These are phyloP conservation scores for Trichosporon asahii DNA, from an alignment of 1,284 basidiomycete species.

Conservation along the genomic window DNA sequence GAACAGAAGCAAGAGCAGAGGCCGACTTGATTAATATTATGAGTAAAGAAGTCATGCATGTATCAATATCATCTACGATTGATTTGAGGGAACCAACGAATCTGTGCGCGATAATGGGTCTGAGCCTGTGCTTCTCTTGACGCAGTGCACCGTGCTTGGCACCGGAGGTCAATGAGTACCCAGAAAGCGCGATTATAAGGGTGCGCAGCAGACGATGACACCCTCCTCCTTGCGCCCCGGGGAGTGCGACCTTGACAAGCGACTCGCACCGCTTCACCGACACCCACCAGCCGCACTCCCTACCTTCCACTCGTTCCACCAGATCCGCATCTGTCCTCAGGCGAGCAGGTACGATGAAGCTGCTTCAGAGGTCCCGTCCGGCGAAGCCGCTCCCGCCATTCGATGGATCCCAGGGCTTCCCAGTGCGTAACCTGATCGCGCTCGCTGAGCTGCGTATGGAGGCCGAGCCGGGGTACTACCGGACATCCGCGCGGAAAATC, in stretches of 20 bases:
- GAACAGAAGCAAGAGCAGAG: conserved; percentile 1
- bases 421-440: neutral
- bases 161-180: neutral
- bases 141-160: neutral
- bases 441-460: neutral
- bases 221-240: neutral
- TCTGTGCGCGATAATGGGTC: neutral
- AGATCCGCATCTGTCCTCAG: neutral
- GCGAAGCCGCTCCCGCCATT: neutral
- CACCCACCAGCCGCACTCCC: neutral
- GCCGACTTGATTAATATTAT: neutral
- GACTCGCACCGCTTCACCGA: neutral
- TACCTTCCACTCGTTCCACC: neutral
- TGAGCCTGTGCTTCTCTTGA: neutral
- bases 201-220: neutral
- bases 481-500: neutral
- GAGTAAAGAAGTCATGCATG: neutral
- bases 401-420: neutral
- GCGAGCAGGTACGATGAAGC: neutral
- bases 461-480: neutral
- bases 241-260: neutral
- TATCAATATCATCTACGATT: neutral
- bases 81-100: neutral
- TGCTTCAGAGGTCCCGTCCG: neutral
- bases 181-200: neutral